These are phyloP conservation scores for Cutaneotrichosporon cutaneum DNA, from an alignment of 1,284 basidiomycete species.

Conservation along the genomic window DNA sequence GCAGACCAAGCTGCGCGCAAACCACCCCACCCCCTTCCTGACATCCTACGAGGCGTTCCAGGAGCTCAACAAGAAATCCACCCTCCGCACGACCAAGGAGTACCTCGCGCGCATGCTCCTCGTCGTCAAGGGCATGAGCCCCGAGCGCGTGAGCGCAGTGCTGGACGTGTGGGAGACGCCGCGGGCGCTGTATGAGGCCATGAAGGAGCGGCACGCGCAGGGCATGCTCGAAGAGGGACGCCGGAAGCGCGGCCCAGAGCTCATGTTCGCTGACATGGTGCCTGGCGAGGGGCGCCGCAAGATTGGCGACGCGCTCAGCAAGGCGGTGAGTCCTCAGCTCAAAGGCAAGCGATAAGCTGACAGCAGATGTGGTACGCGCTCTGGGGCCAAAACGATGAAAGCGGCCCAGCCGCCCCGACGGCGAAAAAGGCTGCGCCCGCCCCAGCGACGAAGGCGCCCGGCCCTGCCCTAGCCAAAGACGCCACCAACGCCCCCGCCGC, in stretches of 20 bases:
- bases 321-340: conserved; percentile 14
- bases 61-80: conserved; percentile 57
- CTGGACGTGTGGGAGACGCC: conserved; percentile 57
- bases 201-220: conserved; percentile 26
- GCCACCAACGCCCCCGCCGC: not conserved
- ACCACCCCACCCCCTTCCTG: conserved; percentile 45
- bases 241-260: conserved; percentile 18
- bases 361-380: not conserved
- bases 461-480: not conserved
- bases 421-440: not conserved
- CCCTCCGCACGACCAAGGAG: conserved; percentile 53
- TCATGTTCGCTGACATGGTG: conserved; percentile 50
- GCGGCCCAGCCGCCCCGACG: not conserved
- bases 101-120: conserved; percentile 58
- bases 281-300: conserved; percentile 50
- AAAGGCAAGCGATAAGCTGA: not conserved
- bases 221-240: conserved; percentile 21
- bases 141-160: conserved; percentile 57
- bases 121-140: conserved; percentile 57
- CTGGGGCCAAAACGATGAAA: not conserved
- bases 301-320: conserved; percentile 53
- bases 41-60: conserved; percentile 56
- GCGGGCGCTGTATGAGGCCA: conserved; percentile 51
- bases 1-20: conserved; percentile 47
- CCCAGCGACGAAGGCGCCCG: too few species aligned